phyloP scores from a whole-genome alignment of 495 filamentous ascomycete species.

The Aspergillus conjunctus region DNA sequence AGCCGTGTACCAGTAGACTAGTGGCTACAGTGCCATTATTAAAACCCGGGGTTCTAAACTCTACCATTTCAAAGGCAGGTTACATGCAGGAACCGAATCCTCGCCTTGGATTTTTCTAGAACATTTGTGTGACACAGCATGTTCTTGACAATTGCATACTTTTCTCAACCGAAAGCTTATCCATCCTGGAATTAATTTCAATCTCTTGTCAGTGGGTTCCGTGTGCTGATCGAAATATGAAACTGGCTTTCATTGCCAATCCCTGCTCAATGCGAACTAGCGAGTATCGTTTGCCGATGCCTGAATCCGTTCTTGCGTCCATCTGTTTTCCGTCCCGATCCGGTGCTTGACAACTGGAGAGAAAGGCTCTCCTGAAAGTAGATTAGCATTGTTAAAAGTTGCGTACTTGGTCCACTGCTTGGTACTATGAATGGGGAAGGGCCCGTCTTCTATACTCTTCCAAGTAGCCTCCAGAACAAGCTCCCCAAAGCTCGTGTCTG shows the following conservation, averaged over 20 bases:
- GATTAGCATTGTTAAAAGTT: neutral
- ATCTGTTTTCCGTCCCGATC: neutral
- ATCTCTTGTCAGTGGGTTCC: neutral
- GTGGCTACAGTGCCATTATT: neutral
- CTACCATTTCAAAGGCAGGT: too few species aligned
- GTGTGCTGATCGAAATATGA: slow-evolving; percentile 3
- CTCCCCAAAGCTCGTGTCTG: too few species aligned
- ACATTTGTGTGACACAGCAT: neutral
- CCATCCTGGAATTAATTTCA: neutral
- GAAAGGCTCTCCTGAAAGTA: neutral
- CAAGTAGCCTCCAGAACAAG: neutral
- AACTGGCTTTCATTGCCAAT: neutral
- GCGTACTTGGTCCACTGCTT: neutral
- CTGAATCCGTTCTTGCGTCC: neutral
- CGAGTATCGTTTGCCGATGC: neutral
- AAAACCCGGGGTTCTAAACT: too few species aligned
- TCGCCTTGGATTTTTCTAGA: neutral
- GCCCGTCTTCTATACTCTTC: neutral
- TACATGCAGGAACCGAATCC: neutral
- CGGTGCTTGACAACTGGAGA: too few species aligned
- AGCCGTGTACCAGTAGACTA: too few species aligned
- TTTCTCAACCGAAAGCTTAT: neutral
- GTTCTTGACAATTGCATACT: neutral
- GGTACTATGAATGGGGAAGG: neutral
- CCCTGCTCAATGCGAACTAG: neutral